Conservation (phyloP, 495 filamentous ascomycete species). For the Neurospora tetraspora region DNA sequence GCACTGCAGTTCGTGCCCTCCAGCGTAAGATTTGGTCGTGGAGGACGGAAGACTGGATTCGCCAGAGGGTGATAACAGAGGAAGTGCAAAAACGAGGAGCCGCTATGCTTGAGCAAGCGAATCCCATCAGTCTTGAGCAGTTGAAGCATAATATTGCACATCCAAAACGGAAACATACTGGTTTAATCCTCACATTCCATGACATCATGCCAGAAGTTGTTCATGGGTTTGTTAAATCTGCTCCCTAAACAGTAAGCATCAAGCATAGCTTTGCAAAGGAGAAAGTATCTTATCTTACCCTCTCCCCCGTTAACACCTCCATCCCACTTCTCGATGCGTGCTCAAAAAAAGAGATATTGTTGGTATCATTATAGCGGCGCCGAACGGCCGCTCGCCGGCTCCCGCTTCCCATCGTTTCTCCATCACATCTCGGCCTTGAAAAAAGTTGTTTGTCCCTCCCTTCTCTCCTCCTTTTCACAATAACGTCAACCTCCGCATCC, state of each 20-base stretch:
- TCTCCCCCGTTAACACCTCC: background rate
- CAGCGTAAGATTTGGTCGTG: conserved; percentile 62
- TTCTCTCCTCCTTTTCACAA: too few species aligned
- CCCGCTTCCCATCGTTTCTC: background rate
- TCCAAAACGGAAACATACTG: background rate
- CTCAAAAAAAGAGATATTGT: background rate
- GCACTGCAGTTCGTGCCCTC: conserved; percentile 71
- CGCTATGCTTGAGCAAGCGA: background rate
- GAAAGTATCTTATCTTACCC: background rate
- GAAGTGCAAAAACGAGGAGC: background rate
- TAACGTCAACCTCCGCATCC: background rate
- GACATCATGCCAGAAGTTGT: background rate
- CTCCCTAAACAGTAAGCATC: background rate
- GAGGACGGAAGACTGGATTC: conserved; percentile 41
- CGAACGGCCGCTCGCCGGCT: background rate
- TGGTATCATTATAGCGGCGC: background rate
- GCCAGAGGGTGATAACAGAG: conserved; percentile 20
- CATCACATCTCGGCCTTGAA: background rate
- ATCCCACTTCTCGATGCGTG: background rate
- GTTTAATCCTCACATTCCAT: background rate
- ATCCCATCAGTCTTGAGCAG: background rate
- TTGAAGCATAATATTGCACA: background rate
- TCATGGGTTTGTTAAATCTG: background rate
- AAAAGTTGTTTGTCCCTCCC: background rate
- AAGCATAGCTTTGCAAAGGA: background rate